These are phyloP conservation scores for Leishmania aethiopica DNA, from an alignment of 208 protist genomes.

Conservation along the genomic window DNA sequence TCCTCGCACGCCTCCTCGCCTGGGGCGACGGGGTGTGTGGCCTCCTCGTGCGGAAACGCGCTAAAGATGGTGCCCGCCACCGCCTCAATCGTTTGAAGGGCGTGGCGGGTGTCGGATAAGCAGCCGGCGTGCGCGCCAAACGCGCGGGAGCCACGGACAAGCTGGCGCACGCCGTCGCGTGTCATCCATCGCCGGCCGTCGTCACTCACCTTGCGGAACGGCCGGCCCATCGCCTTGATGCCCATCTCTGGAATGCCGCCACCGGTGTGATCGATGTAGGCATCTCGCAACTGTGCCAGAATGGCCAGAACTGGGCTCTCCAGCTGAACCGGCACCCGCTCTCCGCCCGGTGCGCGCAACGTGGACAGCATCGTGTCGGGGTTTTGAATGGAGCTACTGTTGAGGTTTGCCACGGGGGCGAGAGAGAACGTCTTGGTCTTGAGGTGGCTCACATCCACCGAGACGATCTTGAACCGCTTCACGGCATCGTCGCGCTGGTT, in stretches of 20 bases:
- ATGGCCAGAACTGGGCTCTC: constrained; percentile 42
- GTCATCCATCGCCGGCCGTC: constrained; percentile 90
- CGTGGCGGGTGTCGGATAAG: constrained; percentile 45
- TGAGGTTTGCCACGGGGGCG: constrained; percentile 28
- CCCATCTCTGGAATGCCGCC: constrained; percentile 89
- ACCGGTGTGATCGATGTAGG: constrained; percentile 76
- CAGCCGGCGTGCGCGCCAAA: constrained; percentile 40
- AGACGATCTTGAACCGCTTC: constrained; percentile 86
- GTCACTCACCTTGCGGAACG: constrained; percentile 64
- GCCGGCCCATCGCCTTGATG: constrained; percentile 91
- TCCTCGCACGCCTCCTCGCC: constrained; percentile 19
- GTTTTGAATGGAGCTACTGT: constrained; percentile 34
- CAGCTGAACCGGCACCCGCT: constrained; percentile 49
- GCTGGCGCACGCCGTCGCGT: constrained; percentile 54
- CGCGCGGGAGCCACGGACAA: constrained; percentile 73
- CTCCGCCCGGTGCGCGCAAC: constrained; percentile 23
- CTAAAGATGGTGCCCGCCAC: constrained; percentile 56
- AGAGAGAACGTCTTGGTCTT: constrained; percentile 41
- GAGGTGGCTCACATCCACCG: constrained; percentile 72
- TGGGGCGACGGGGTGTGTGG: constrained; percentile 1
- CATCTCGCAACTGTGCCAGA: constrained; percentile 68
- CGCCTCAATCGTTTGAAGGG: constrained; percentile 33
- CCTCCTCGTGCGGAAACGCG: constrained; percentile 77
- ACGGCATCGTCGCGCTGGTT: constrained; percentile 85
- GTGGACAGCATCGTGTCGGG: constrained; percentile 54